A percentile compares a stretch with the other conserved stretches of the same genome.
These are phyloP conservation scores for Serpula lacrymans DNA, from an alignment of 768 basidiomycete genomes.

Conservation along the genomic window DNA sequence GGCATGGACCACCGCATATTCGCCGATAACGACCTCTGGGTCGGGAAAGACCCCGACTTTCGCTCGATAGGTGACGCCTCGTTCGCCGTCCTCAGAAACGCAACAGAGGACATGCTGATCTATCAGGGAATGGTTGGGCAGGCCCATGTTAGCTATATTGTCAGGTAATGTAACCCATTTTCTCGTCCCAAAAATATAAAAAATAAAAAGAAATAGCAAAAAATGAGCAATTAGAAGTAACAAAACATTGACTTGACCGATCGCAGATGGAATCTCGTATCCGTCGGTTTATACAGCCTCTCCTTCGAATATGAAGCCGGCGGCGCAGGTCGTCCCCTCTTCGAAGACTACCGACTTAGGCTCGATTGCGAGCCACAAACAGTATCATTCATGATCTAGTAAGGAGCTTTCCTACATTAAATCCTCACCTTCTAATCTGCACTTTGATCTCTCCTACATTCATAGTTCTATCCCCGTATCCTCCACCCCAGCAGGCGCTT, in stretches of 20 bases:
- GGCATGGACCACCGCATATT: constrained; percentile 63
- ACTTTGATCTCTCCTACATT: not conserved
- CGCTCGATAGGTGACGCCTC: constrained; percentile 51
- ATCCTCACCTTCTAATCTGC: constrained; percentile 5
- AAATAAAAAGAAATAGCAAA: not conserved
- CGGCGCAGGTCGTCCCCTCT: constrained; percentile 52
- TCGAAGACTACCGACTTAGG: constrained; percentile 50
- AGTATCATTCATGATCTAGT: constrained; percentile 62
- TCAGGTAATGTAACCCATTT: constrained; percentile 36
- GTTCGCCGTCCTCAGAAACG: constrained; percentile 46
- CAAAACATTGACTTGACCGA: not conserved
- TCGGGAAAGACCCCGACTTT: constrained; percentile 67
- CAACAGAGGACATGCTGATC: constrained; percentile 42
- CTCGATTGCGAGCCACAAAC: constrained; percentile 53
- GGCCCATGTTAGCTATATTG: constrained; percentile 52
- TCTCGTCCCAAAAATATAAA: not conserved
- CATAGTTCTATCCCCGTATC: constrained; percentile 51
- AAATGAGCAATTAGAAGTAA: not conserved
- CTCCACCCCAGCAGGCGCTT: constrained; percentile 53
- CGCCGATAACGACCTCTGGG: constrained; percentile 61
- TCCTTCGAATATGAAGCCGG: constrained; percentile 64
- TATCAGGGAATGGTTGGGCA: constrained; percentile 57
- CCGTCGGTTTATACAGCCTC: constrained; percentile 46
- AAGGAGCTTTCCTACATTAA: too few species aligned
- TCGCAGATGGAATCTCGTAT: constrained; percentile 47